phyloP scores from a whole-genome alignment of 2,329 filamentous ascomycete species.

The Pseudogymnoascus sp. region DNA sequence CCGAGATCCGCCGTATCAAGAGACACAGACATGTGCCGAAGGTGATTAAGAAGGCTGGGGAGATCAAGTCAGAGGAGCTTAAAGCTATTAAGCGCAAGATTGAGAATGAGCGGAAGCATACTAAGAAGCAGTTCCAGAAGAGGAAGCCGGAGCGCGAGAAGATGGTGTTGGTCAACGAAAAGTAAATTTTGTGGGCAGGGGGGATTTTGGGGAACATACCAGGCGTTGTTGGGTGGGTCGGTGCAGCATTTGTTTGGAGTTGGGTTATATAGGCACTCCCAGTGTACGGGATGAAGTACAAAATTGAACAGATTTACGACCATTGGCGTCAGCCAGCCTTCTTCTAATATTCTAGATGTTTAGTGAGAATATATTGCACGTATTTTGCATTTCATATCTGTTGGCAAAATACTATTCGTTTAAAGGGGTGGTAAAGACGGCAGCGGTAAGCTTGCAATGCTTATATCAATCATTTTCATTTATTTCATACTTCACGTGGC shows the following conservation, averaged over 20 bases:
- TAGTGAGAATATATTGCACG: not conserved
- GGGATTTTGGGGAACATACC: not conserved
- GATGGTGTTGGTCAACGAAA: slow-evolving; percentile 67
- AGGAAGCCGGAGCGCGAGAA: slow-evolving; percentile 80
- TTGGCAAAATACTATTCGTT: not conserved
- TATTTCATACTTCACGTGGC: not conserved
- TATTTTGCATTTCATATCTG: not conserved
- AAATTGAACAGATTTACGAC: slow-evolving; percentile 1
- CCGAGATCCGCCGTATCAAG: slow-evolving; percentile 84
- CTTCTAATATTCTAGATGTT: not conserved
- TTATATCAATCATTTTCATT: not conserved
- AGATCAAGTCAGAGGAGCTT: slow-evolving; percentile 90
- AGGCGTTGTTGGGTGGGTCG: slow-evolving; percentile 1
- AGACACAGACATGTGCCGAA: slow-evolving; percentile 87
- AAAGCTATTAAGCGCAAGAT: slow-evolving; percentile 80
- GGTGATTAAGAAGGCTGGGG: slow-evolving; percentile 87
- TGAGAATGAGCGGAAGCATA: slow-evolving; percentile 91
- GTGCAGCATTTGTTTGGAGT: slow-evolving; percentile 4
- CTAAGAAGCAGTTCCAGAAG: slow-evolving; percentile 69
- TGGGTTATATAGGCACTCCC: not conserved
- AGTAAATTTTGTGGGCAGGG: slow-evolving; percentile 35
- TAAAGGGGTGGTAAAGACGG: not conserved
- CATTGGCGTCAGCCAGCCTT: not conserved
- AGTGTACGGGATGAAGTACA: slow-evolving; percentile 5
- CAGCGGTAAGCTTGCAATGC: not conserved